Percentiles rank a stretch among this genome's conserved stretches.
phyloP scores from a whole-genome alignment of 352 stramenopile genomes.

The Phytophthora macrochlamydospora region DNA sequence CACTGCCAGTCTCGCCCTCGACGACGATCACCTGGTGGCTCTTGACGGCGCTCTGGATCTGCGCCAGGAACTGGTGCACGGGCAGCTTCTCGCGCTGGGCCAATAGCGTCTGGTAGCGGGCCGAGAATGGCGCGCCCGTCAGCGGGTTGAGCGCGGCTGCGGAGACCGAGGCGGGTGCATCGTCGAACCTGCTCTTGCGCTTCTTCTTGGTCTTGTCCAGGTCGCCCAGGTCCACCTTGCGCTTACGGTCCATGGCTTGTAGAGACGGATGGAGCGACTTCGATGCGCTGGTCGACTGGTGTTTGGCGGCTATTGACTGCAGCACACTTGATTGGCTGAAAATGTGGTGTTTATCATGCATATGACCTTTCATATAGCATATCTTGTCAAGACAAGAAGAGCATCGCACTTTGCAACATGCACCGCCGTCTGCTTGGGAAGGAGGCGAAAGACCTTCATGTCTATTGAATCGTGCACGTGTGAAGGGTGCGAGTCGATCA shows the following conservation, averaged over 20 bases:
- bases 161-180: conserved; percentile 38
- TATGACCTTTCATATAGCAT: too few species aligned
- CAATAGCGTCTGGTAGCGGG: conserved; percentile 93
- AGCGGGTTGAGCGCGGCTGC: conserved; percentile 86
- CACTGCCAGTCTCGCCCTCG: conserved; percentile 97
- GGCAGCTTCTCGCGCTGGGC: conserved; percentile 95
- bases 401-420: too few species aligned
- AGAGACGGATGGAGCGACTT: not conserved
- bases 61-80: conserved; percentile 96
- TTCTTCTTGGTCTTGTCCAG: conserved; percentile 46
- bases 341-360: not conserved
- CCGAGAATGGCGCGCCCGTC: conserved; percentile 88
- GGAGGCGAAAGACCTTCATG: not conserved
- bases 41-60: conserved; percentile 96
- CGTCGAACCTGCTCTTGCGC: conserved; percentile 84
- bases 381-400: too few species aligned
- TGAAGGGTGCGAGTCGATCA: not conserved
- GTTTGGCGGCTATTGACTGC: conserved; percentile 2
- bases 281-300: not conserved
- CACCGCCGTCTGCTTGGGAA: too few species aligned
- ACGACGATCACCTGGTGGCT: conserved; percentile 97
- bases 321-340: not conserved
- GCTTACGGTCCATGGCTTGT: conserved; percentile 72
- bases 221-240: conserved; percentile 67
- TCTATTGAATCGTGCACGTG: not conserved